These are phyloP conservation scores for Beta lomatogona DNA, from an alignment of 179 eudicot genomes.

Conservation along the genomic window DNA sequence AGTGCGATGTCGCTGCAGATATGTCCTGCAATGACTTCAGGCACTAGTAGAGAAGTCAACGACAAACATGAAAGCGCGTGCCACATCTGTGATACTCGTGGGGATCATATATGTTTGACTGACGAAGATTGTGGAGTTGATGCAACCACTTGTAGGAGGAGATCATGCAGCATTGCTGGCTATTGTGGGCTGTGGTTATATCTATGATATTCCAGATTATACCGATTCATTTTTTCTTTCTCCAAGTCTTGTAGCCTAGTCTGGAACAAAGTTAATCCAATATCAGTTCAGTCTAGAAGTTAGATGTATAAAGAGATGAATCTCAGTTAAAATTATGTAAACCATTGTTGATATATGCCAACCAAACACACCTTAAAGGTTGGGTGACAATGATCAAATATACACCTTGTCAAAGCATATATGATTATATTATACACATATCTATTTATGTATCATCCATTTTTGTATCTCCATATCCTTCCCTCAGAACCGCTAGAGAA, in stretches of 20 bases:
- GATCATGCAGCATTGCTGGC: slow-evolving; percentile 96
- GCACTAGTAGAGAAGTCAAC: slow-evolving; percentile 22
- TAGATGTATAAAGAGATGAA: not conserved
- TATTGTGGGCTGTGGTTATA: slow-evolving; percentile 80
- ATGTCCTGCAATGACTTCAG: slow-evolving; percentile 63
- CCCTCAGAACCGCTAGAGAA: too few relatives aligned
- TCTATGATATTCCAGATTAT: slow-evolving; percentile 15
- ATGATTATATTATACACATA: too few relatives aligned
- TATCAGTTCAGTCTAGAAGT: not conserved
- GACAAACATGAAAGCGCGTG: slow-evolving; percentile 71
- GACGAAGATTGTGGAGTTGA: slow-evolving; percentile 94
- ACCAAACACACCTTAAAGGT: too few relatives aligned
- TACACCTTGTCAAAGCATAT: too few relatives aligned
- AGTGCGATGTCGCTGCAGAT: slow-evolving; percentile 77
- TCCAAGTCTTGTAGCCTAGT: not conserved
- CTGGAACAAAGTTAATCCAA: not conserved
- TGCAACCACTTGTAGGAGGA: slow-evolving; percentile 65
- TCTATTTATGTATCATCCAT: too few relatives aligned
- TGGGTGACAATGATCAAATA: too few relatives aligned
- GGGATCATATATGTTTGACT: slow-evolving; percentile 60
- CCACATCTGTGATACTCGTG: slow-evolving; percentile 61
- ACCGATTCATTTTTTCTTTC: not conserved
- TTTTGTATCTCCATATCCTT: too few relatives aligned
- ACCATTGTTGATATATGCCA: not conserved
- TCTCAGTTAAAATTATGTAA: not conserved